phyloP scores from a whole-genome alignment of 192 early-diverging fungal genomes.

The Chytriomyces confervae region DNA sequence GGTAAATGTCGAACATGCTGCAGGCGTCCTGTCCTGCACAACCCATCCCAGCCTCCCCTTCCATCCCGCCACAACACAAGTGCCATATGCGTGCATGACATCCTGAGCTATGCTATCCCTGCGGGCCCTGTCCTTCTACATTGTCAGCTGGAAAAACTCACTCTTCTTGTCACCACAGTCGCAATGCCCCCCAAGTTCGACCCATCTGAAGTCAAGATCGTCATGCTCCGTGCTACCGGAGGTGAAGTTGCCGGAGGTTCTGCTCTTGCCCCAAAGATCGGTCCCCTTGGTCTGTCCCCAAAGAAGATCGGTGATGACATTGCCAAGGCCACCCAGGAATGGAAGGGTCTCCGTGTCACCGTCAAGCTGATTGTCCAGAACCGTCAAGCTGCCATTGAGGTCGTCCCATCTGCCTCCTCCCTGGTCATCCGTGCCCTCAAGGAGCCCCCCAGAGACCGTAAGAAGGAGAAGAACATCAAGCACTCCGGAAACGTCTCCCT shows the following conservation, averaged over 20 bases:
- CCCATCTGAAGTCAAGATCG: slow-evolving; percentile 74
- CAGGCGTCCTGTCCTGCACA: too few species aligned
- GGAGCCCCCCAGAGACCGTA: slow-evolving; percentile 95
- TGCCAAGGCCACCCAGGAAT: slow-evolving; percentile 98
- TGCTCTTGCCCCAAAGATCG: slow-evolving; percentile 98
- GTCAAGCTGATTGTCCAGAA: slow-evolving; percentile 99
- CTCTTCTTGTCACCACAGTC: not conserved
- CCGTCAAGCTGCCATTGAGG: slow-evolving; percentile 97
- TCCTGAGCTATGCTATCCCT: too few species aligned
- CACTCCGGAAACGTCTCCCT: slow-evolving; percentile 95
- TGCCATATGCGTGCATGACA: too few species aligned
- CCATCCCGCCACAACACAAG: too few species aligned
- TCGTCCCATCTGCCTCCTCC: slow-evolving; percentile 95
- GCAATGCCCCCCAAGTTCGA: slow-evolving; percentile 90
- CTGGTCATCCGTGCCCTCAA: slow-evolving; percentile 96
- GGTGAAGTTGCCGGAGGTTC: slow-evolving; percentile 98
- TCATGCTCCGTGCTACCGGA: slow-evolving; percentile 97
- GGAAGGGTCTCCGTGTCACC: slow-evolving; percentile 99
- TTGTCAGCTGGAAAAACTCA: too few species aligned
- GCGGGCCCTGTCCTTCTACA: too few species aligned
- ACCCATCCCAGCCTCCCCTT: too few species aligned
- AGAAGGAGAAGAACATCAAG: slow-evolving; percentile 99
- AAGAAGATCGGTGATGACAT: slow-evolving; percentile 99
- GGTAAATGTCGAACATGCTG: too few species aligned
- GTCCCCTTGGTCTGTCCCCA: slow-evolving; percentile 99